Percentiles rank a stretch among this genome's conserved stretches.
phyloP scores from a whole-genome alignment of 1,284 basidiomycete genomes.

The Peniophora sp. region DNA sequence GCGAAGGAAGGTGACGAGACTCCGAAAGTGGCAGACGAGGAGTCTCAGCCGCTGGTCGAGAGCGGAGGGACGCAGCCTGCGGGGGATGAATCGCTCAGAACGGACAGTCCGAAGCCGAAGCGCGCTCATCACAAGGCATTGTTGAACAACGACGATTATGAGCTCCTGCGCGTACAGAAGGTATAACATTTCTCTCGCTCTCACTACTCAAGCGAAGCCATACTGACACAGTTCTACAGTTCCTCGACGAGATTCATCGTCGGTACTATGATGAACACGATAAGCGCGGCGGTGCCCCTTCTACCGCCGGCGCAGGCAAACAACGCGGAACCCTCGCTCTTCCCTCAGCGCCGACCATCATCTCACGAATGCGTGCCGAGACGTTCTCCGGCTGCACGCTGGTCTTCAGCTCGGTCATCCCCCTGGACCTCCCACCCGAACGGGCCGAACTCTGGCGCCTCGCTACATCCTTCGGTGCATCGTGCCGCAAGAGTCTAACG shows the following conservation, averaged over 20 bases:
- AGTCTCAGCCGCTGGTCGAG: slow-evolving; percentile 1
- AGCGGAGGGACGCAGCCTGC: slow-evolving; percentile 1
- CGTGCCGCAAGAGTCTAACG: slow-evolving; percentile 64
- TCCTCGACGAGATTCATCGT: slow-evolving; percentile 71
- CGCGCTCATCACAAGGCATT: slow-evolving; percentile 55
- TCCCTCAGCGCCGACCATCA: slow-evolving; percentile 67
- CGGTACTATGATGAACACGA: slow-evolving; percentile 71
- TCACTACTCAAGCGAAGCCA: not conserved
- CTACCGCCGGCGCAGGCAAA: slow-evolving; percentile 24
- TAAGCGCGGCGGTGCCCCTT: slow-evolving; percentile 26
- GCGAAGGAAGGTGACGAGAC: slow-evolving; percentile 6
- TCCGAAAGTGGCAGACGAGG: slow-evolving; percentile 10
- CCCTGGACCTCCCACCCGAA: slow-evolving; percentile 74
- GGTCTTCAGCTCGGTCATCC: slow-evolving; percentile 91
- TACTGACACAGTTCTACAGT: slow-evolving; percentile 30
- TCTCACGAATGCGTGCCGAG: slow-evolving; percentile 70
- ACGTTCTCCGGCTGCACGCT: slow-evolving; percentile 76
- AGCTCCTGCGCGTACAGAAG: slow-evolving; percentile 69
- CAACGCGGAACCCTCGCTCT: slow-evolving; percentile 16
- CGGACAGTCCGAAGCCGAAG: slow-evolving; percentile 7
- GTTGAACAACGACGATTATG: slow-evolving; percentile 83
- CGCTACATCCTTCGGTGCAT: slow-evolving; percentile 85
- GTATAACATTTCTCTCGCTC: slow-evolving; percentile 41
- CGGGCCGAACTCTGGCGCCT: slow-evolving; percentile 83
- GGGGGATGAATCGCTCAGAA: slow-evolving; percentile 8